phyloP scores from a whole-genome alignment of 208 protist genomes.

The Trypanosoma lewisi region DNA sequence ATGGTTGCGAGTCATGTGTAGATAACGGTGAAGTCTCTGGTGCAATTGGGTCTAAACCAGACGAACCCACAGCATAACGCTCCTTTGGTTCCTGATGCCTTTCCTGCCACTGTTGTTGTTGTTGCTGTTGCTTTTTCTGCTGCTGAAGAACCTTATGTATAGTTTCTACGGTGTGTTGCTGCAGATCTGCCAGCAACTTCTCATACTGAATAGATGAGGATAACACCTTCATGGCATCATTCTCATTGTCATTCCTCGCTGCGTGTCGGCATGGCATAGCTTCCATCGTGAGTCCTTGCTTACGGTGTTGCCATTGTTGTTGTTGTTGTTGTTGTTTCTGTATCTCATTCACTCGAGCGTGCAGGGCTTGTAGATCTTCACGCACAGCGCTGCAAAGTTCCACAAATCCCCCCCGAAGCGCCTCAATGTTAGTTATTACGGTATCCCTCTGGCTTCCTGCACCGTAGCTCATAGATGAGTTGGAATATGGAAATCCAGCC shows the following conservation, averaged over 20 bases:
- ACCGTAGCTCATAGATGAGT: not conserved
- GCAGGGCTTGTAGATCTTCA: slow-evolving; percentile 51
- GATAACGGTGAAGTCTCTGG: not conserved
- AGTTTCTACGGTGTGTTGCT: slow-evolving; percentile 15
- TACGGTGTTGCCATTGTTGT: not conserved
- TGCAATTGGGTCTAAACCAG: not conserved
- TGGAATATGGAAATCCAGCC: not conserved
- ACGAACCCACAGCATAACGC: not conserved
- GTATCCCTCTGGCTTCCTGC: not conserved
- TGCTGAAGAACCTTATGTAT: slow-evolving; percentile 16
- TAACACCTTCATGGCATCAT: not conserved
- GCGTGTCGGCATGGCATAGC: not conserved
- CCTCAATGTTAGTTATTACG: slow-evolving; percentile 21
- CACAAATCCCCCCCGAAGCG: slow-evolving; percentile 53
- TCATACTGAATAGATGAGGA: not conserved
- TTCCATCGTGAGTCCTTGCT: not conserved
- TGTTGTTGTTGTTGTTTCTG: slow-evolving; percentile 7
- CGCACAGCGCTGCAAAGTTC: slow-evolving; percentile 66
- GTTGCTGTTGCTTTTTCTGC: slow-evolving; percentile 13
- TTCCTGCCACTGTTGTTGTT: slow-evolving; percentile 7
- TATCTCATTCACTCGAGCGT: slow-evolving; percentile 28
- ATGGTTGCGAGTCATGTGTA: not conserved
- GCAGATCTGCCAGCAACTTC: slow-evolving; percentile 11
- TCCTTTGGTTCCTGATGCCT: not conserved
- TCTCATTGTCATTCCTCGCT: not conserved